Conservation (phyloP, 306 rosid genomes). For the Argentina anserina region DNA sequence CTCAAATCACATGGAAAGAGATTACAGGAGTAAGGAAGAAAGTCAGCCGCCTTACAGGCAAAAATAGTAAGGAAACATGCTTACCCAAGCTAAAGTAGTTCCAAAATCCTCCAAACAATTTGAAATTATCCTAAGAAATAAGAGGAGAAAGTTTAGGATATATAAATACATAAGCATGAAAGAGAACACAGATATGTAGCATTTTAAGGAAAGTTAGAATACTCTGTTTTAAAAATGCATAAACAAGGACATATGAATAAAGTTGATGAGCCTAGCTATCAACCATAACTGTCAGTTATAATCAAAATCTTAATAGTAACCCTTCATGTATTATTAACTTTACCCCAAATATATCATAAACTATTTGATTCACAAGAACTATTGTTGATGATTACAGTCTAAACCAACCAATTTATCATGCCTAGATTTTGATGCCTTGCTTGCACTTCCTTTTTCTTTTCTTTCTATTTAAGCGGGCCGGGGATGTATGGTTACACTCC, state of each 20-base stretch:
- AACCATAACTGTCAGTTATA: background rate
- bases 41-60: background rate
- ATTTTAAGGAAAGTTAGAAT: background rate
- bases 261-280: background rate
- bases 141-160: background rate
- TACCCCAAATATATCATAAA: background rate
- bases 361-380: background rate
- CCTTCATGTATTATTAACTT: background rate
- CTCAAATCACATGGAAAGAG: too few species aligned
- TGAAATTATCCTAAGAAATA: background rate
- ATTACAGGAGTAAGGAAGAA: background rate
- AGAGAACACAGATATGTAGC: too few species aligned
- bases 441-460: background rate
- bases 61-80: background rate
- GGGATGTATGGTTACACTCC: background rate
- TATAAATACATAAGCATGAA: background rate
- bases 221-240: background rate
- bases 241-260: too few species aligned
- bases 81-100: conserved; percentile 14
- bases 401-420: background rate
- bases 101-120: background rate
- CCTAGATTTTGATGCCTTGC: background rate
- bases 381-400: background rate
- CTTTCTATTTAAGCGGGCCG: too few species aligned
- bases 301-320: background rate